A percentile compares a stretch with the other conserved stretches of the same genome.
Conservation (phyloP, 2,329 filamentous ascomycete species). For the Aspergillus neoniger region DNA sequence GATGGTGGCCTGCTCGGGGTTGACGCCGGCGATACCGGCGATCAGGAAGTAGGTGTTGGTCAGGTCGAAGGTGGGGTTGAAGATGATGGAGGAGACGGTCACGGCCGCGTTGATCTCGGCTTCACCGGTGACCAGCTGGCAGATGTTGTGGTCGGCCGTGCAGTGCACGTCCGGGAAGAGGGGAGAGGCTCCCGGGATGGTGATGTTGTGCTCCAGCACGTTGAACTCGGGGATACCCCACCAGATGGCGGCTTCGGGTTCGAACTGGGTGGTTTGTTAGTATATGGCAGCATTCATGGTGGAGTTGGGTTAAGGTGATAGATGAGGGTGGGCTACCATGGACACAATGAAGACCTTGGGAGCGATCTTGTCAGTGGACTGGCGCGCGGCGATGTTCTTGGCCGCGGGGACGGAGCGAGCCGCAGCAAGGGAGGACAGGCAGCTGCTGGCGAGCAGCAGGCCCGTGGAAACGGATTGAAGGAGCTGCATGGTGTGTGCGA, state of each 20-base stretch:
- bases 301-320: no score
- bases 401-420: constrained; percentile 1
- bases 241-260: constrained; percentile 64
- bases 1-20: constrained; percentile 66
- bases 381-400: background rate
- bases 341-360: constrained; percentile 48
- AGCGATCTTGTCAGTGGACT: constrained; percentile 25
- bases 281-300: background rate
- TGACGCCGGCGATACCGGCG: constrained; percentile 73
- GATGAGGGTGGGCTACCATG: constrained; percentile 32
- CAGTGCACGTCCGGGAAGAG: constrained; percentile 68
- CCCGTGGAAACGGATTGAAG: constrained; percentile 17
- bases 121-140: constrained; percentile 69
- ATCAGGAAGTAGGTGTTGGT: constrained; percentile 69
- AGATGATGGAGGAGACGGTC: constrained; percentile 64
- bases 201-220: constrained; percentile 59
- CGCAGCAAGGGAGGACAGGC: constrained; percentile 11
- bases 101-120: constrained; percentile 74
- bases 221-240: constrained; percentile 58
- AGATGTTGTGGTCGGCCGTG: constrained; percentile 61
- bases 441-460: constrained; percentile 20
- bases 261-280: constrained; percentile 51
- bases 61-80: constrained; percentile 65
- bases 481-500: constrained; percentile 16
- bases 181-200: constrained; percentile 64